phyloP scores from a whole-genome alignment of 257 asterid species.

The Cinchona pubescens region DNA sequence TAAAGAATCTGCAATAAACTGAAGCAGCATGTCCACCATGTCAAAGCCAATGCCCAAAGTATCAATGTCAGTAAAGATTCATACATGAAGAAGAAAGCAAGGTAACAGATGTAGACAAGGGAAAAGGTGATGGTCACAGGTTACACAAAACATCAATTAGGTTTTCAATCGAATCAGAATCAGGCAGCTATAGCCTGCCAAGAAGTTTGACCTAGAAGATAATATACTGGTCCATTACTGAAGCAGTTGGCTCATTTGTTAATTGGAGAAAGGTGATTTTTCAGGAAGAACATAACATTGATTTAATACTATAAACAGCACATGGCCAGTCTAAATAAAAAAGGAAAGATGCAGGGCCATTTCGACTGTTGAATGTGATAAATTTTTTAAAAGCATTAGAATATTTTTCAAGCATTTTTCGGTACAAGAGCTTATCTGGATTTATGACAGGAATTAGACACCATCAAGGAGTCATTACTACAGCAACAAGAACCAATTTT shows the following conservation, averaged over 20 bases:
- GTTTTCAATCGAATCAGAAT: background rate
- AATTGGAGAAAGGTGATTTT: background rate
- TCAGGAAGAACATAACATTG: background rate
- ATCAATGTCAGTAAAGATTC: background rate
- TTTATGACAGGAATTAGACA: background rate
- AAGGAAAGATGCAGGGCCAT: background rate
- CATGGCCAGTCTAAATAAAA: background rate
- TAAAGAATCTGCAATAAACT: constrained; percentile 28
- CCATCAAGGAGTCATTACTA: too few species aligned
- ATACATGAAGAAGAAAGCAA: background rate
- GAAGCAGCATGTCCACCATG: background rate
- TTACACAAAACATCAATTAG: background rate
- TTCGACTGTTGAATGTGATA: too few species aligned
- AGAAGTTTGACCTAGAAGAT: background rate
- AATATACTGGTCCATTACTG: background rate
- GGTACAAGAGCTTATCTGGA: background rate
- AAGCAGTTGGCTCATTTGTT: background rate
- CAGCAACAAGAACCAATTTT: background rate
- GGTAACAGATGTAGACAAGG: background rate
- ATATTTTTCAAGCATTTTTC: background rate
- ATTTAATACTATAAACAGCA: background rate
- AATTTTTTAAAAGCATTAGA: background rate
- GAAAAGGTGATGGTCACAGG: background rate
- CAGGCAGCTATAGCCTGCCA: background rate
- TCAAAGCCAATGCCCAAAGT: background rate